phyloP scores from a whole-genome alignment of 768 basidiomycete genomes.

The Suillus discolor region DNA sequence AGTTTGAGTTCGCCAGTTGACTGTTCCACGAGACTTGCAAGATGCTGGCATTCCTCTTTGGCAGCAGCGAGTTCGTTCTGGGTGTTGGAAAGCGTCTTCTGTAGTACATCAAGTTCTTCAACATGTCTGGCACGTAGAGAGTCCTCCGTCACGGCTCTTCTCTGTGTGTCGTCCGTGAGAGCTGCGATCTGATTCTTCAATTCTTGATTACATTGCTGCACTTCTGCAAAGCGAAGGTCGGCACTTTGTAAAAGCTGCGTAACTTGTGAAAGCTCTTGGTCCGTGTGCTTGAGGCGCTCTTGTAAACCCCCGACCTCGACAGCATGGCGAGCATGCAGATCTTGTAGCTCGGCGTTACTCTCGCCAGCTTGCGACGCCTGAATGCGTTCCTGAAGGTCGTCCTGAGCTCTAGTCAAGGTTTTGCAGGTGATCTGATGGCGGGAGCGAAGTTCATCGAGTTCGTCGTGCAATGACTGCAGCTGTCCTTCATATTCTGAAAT shows the following conservation, averaged over 20 bases:
- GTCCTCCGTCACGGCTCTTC: constrained; percentile 14
- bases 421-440: constrained; percentile 5
- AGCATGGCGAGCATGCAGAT: constrained; percentile 34
- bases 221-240: constrained; percentile 36
- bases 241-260: constrained; percentile 35
- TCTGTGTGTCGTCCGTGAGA: constrained; percentile 17
- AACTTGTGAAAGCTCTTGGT: constrained; percentile 37
- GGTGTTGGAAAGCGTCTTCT: constrained; percentile 27
- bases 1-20: constrained; percentile 26
- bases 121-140: constrained; percentile 9
- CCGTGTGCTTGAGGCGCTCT: constrained; percentile 37
- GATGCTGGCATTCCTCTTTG: constrained; percentile 23
- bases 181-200: constrained; percentile 31
- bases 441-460: constrained; percentile 9
- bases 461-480: constrained; percentile 9
- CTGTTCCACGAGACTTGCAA: constrained; percentile 28
- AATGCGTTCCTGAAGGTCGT: constrained; percentile 10
- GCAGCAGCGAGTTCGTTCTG: constrained; percentile 25
- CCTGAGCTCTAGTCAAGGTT: constrained; percentile 8
- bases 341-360: constrained; percentile 10
- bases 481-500: constrained; percentile 8
- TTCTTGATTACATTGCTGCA: constrained; percentile 29
- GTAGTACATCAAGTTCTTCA: constrained; percentile 24
- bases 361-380: neutral
- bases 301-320: constrained; percentile 40